phyloP scores from a whole-genome alignment of 192 early-diverging fungal species.

The Phycomyces nitens region DNA sequence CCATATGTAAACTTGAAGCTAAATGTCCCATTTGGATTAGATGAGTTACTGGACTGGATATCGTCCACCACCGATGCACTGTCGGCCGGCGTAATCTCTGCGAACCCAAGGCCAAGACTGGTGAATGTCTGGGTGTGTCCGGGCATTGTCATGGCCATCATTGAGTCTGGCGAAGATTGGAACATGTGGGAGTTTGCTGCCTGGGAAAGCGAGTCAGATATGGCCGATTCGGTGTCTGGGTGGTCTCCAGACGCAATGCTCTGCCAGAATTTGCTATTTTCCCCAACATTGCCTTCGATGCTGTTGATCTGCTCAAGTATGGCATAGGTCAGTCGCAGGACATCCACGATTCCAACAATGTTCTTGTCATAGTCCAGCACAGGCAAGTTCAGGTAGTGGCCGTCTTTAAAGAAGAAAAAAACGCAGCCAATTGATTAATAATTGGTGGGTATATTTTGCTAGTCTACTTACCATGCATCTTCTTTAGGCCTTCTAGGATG shows the following conservation, averaged over 20 bases:
- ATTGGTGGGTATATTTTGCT: neutral
- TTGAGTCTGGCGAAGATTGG: conserved; percentile 8
- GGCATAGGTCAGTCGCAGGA: conserved; percentile 72
- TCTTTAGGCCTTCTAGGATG: conserved; percentile 73
- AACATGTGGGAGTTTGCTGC: conserved; percentile 31
- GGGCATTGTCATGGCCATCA: neutral
- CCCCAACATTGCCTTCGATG: conserved; percentile 30
- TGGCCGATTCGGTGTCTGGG: conserved; percentile 38
- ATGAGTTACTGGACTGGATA: conserved; percentile 20
- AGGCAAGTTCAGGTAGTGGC: conserved; percentile 74
- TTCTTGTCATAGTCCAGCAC: conserved; percentile 59
- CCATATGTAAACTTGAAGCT: conserved; percentile 62
- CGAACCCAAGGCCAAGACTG: conserved; percentile 4
- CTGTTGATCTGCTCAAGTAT: conserved; percentile 58
- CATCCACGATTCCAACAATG: conserved; percentile 75
- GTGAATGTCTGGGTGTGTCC: conserved; percentile 10
- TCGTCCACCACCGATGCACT: conserved; percentile 23
- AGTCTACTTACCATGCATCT: conserved; percentile 59
- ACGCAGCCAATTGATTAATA: neutral
- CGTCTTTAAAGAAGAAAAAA: conserved; percentile 29
- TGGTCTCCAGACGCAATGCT: conserved; percentile 33
- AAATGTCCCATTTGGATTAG: conserved; percentile 28
- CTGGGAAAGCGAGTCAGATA: conserved; percentile 38
- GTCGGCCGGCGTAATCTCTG: conserved; percentile 22
- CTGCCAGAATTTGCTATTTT: conserved; percentile 43